These are phyloP conservation scores for Apophysomyces ossiformis DNA, from an alignment of 371 early-diverging fungal genomes.

Conservation along the genomic window DNA sequence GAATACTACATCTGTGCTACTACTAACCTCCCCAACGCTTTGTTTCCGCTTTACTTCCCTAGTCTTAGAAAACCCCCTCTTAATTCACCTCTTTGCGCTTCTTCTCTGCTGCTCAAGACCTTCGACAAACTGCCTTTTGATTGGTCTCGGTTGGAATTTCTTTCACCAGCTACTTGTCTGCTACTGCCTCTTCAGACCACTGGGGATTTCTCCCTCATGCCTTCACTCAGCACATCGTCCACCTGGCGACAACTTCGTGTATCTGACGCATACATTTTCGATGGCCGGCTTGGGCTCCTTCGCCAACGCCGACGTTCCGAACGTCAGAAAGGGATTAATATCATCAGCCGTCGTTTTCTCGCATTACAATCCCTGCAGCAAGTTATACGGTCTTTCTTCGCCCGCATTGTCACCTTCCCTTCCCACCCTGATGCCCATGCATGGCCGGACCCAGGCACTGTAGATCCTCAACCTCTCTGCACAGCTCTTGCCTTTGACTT, in stretches of 20 bases:
- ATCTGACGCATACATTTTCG: neutral
- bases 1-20: neutral
- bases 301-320: neutral
- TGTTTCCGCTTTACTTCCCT: neutral
- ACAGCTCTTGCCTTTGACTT: neutral
- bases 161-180: neutral
- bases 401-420: neutral
- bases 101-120: neutral
- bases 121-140: neutral
- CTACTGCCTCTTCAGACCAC: neutral
- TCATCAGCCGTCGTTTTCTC: neutral
- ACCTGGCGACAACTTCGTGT: neutral
- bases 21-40: neutral
- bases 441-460: neutral
- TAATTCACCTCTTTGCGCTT: neutral
- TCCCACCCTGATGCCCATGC: neutral
- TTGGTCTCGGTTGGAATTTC: neutral
- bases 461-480: neutral
- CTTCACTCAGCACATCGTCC: neutral
- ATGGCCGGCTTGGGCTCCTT: neutral
- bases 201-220: neutral
- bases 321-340: neutral
- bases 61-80: neutral
- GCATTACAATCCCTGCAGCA: neutral
- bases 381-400: neutral